Percentiles rank a stretch among this genome's conserved stretches.
These are phyloP conservation scores for Phytomonas serpens DNA, from an alignment of 208 protist species.

Conservation along the genomic window DNA sequence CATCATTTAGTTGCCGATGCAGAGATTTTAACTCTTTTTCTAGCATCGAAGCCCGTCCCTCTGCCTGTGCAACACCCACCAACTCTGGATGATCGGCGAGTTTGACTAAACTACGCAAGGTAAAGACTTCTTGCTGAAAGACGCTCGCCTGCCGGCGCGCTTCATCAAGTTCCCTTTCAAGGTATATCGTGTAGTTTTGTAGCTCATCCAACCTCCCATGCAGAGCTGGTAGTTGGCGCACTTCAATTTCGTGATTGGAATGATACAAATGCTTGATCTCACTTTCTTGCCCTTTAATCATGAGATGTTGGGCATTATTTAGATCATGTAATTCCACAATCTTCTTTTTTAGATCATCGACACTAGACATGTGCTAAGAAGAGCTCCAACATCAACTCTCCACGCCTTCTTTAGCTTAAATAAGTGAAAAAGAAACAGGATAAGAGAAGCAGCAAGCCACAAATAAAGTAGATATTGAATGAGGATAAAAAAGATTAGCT, in stretches of 20 bases:
- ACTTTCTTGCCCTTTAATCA: not conserved
- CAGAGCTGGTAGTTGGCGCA: conserved; percentile 25
- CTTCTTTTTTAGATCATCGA: not conserved
- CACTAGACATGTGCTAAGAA: not conserved
- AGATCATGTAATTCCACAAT: not conserved
- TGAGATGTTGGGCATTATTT: not conserved
- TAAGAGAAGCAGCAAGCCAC: not conserved
- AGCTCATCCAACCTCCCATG: conserved; percentile 20
- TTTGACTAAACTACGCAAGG: conserved; percentile 34
- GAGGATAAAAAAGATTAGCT: not conserved
- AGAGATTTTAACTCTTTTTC: conserved; percentile 27
- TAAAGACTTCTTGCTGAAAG: conserved; percentile 32
- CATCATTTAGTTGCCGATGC: conserved; percentile 16
- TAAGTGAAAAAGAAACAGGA: not conserved
- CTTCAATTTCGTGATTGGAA: conserved; percentile 15
- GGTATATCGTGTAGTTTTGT: conserved; percentile 16
- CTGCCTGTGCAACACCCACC: conserved; percentile 16
- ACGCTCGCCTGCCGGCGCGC: conserved; percentile 20
- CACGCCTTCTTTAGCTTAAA: not conserved
- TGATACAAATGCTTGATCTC: not conserved
- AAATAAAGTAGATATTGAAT: not conserved
- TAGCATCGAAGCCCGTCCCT: conserved; percentile 17
- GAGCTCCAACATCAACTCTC: not conserved
- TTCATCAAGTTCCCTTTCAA: conserved; percentile 28
- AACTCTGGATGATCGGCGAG: conserved; percentile 29